Base-by-base conservation (phyloP, 768 basidiomycete genomes). In the Mycena vulgaris region DNA sequence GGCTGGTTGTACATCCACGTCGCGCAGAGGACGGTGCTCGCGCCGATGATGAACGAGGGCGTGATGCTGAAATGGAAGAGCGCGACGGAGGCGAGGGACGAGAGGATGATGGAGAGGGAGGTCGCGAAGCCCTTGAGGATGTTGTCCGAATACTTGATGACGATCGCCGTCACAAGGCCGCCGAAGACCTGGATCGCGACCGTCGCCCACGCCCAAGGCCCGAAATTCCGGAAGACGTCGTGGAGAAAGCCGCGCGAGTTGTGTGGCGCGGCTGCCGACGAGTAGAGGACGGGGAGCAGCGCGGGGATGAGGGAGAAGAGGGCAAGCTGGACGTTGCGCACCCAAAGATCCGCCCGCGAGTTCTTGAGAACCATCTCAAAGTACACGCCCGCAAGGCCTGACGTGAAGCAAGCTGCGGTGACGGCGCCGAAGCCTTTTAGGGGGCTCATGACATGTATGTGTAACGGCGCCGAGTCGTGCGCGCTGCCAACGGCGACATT, bases 71-170 rank as follows among this genome's bases (percentile, higher is more conserved):
- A 98, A 77, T 95, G 88, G 84, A 99, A 99, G 51, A 99, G 88
- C 33, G 89, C 89, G 71, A 99, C 95, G 51, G 93, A 95, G 2
- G 96, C 95, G 68, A 97, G 89, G 89, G 97, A 99, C 59, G 96
- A 97, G 45, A 99, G 83, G 65, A 99, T 91, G 82, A 99, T 99
- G 70, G 93, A 94, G 48, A 99, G 87, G 71, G 91, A 93, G 2
- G 97, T 99, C 6, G 97, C 97, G 76, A 99, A 99, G n/a, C 97
- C 97, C 79, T 98, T 97, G 76, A 95, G 85, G 75, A 95, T 95
- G 79, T 98, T 98, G 81, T 96, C 95, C 64, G 94, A 94, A 78
- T 98, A 97, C 80, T 97, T 95, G 87, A 99, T 99, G 67, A 99
- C 98, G 33, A 99, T 80, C 1, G 98, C 97, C 5, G 97, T 99